These are phyloP conservation scores for Cyclotella sp. DNA, from an alignment of 108 stramenopile species.

Conservation along the genomic window DNA sequence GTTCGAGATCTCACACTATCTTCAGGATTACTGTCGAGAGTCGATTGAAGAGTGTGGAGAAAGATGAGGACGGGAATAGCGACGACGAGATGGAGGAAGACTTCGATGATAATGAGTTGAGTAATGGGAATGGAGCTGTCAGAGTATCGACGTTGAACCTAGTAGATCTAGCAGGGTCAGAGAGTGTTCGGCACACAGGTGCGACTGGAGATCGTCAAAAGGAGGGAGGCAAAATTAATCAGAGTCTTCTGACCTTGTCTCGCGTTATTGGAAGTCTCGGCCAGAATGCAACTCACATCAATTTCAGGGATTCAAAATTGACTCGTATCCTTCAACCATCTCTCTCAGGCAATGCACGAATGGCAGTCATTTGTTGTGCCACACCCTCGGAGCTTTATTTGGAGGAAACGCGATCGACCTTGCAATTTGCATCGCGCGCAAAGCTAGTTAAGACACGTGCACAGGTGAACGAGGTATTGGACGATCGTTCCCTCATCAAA, in stretches of 20 bases:
- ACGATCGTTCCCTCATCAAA: constrained; percentile 77
- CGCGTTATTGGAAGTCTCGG: constrained; percentile 99
- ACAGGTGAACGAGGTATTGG: constrained; percentile 78
- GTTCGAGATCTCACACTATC: constrained; percentile 96
- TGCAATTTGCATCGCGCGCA: constrained; percentile 94
- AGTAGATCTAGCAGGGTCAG: constrained; percentile 92
- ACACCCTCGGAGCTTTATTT: constrained; percentile 84
- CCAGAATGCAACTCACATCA: constrained; percentile 68
- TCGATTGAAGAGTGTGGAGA: constrained; percentile 50
- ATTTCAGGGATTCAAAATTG: constrained; percentile 96
- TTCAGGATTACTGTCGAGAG: constrained; percentile 95
- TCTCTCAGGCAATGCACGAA: constrained; percentile 93
- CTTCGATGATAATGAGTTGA: constrained; percentile 23
- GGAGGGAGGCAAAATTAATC: constrained; percentile 99
- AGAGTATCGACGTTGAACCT: constrained; percentile 87
- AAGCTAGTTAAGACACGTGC: constrained; percentile 85
- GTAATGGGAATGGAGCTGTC: constrained; percentile 68
- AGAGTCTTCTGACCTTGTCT: constrained; percentile 95
- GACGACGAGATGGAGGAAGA: constrained; percentile 39
- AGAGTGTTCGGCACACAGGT: constrained; percentile 92
- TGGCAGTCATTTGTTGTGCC: constrained; percentile 96
- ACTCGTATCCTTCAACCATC: constrained; percentile 98
- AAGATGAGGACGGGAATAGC: constrained; percentile 23
- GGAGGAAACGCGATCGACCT: constrained; percentile 96
- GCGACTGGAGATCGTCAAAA: constrained; percentile 96